Evolutionary conservation across 2,329 filamentous ascomycete genomes (phyloP), one percentile per base, ranked within the genome.

Genomic region (Monosporascus sp.): DNA sequence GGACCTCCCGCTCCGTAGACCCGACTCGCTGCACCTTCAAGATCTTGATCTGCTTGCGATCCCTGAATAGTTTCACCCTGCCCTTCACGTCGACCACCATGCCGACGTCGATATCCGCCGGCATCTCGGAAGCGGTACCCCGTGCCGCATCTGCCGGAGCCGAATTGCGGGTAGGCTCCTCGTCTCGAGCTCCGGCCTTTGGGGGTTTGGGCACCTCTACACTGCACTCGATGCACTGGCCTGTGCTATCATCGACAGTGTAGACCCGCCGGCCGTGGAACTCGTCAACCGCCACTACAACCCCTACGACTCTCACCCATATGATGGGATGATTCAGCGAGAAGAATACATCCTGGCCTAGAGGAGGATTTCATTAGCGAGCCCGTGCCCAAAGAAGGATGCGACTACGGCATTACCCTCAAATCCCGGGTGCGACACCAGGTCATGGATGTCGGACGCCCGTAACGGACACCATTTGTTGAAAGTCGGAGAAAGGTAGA

Each of bases 301-400:
- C 70, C 31, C 90, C 90, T 7, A 84, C 79, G 34, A 92, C 69
- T 56, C 86, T 84, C 51, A 89, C 81, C 82, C 86, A 92, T 77
- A 84, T 83, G 61, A 93, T 83, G 0, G 89, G 89, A 60, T 92
- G 84, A 68, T 91, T 92, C 49, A 77, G 70, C 71, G 85, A 78
- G 69, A 91, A 91, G 66, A 78, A 86, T 36, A 86, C 74, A 58
- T 79, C 73, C 62, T 83, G 79, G 48, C 76, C 79, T 75, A 51
- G 37, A 26, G 20, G 20, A 5, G 3, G 20, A 44, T 19, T 26
- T 44, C 24, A 17, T 46, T 24, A 46, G 43, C 17, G 31, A 46
- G 14, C 8, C 22, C n/a, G n/a, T n/a, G 43, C 6, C 11, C 17
- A 6, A 26, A 31, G 43, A 19, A 3, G 24, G 22, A 14, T 8